Base-by-base conservation (phyloP, 306 rosid genomes). In the Trifolium fragiferum region DNA sequence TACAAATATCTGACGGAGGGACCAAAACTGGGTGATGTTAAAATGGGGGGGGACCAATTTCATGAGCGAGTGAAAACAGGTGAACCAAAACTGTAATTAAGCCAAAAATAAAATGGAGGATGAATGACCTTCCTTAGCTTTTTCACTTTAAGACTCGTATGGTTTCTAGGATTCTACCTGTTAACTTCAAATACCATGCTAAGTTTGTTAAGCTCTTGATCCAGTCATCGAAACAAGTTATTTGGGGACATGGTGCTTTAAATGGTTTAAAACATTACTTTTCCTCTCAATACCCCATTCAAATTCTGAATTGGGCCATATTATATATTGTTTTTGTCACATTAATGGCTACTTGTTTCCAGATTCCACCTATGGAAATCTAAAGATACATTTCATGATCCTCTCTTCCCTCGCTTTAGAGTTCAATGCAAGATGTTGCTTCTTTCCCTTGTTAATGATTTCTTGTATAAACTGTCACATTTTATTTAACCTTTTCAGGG, bases 401-500 rank as follows among this genome's bases (percentile, higher is more conserved):
- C 40, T 30, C 63, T 44, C 55, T 67, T 46, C 35, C 47, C 44
- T 53, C 68, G 7, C 11, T 61, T 55, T 4, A 54, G 21, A 18
- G 70, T 76, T 35, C 40, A 77, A 18, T 59, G 66, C 49, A 14
- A 47, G 25, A 50, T 38, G 53, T 13, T 69, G 5, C 25, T 33
- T 58, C 6, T 14, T 3, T 7, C 7, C 21, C 14, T 7, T 30
- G 44, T 35, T 73, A 54, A 68, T 23, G 59, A 46, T 70, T 74
- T 75, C 58, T 71, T 57, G 15, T 33, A 30, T 74, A 59, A 65
- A 57, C 68, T 57, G 19, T 51, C 75, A 58, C 62, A 69, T 19
- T 67, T 38, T 68, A 61, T 82, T 73, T 25, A 63, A 54, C 33
- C 61, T 65, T 84, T 83, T 63, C 98, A 94, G 99, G 99, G 97